Conservation (phyloP, 75 land plant species). For the Gnetum montanum region DNA sequence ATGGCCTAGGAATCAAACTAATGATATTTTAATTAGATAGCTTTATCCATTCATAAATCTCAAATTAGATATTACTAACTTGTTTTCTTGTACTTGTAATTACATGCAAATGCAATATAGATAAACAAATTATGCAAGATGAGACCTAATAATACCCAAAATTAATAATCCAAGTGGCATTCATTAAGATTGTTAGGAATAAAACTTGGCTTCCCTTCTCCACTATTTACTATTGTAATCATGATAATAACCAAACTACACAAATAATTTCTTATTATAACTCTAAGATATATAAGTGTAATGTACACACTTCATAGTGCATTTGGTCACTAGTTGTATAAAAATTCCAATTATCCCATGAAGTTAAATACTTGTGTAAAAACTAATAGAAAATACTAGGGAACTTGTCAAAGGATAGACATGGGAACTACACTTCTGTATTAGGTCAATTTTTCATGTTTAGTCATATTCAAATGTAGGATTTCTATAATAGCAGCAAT, state of each 20-base stretch:
- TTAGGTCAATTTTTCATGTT: slow-evolving; percentile 25
- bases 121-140: slow-evolving; percentile 22
- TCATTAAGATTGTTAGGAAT: slow-evolving; percentile 42
- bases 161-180: slow-evolving; percentile 53
- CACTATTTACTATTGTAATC: slow-evolving; percentile 12
- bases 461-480: slow-evolving; percentile 23
- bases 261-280: slow-evolving; percentile 47
- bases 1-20: too few relatives aligned
- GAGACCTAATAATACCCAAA: slow-evolving; percentile 47
- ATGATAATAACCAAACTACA: slow-evolving; percentile 55
- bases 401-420: slow-evolving; percentile 66
- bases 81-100: slow-evolving; percentile 9
- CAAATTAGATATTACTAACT: too few relatives aligned
- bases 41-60: too few relatives aligned
- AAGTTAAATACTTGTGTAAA: slow-evolving; percentile 62
- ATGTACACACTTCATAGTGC: slow-evolving; percentile 69
- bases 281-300: slow-evolving; percentile 41
- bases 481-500: slow-evolving; percentile 69
- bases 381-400: slow-evolving; percentile 69
- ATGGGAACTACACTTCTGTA: slow-evolving; percentile 22
- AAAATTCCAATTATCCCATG: slow-evolving; percentile 75
- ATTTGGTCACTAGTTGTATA: slow-evolving; percentile 76
- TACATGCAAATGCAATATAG: slow-evolving; percentile 18
- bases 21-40: too few relatives aligned
- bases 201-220: slow-evolving; percentile 35